phyloP scores from a whole-genome alignment of 805 yeast genomes.

The Candida maris region DNA sequence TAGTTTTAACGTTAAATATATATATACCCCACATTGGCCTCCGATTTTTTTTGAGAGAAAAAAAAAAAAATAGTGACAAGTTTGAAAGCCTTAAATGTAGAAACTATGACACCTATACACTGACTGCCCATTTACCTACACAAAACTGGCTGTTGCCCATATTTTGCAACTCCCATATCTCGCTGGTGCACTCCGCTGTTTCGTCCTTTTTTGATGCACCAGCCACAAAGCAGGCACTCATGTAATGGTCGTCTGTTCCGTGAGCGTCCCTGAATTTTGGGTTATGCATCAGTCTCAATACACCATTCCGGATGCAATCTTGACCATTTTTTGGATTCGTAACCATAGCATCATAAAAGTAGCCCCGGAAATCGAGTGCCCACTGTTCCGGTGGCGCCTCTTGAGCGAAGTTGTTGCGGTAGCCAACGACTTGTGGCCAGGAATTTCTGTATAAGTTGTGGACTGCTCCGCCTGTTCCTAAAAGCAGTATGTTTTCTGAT shows the following conservation, averaged over 20 bases:
- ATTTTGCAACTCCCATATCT: constrained; percentile 9
- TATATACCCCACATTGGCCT: too few species aligned
- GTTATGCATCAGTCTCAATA: constrained; percentile 8
- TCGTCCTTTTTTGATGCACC: constrained; percentile 6
- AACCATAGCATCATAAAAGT: constrained; percentile 8
- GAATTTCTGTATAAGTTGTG: constrained; percentile 9
- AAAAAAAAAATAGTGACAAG: too few species aligned
- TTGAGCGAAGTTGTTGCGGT: constrained; percentile 9
- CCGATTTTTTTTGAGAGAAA: too few species aligned
- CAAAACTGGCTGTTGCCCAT: constrained; percentile 10
- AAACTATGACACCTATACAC: neutral
- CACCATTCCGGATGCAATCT: constrained; percentile 4
- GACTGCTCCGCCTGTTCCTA: constrained; percentile 10
- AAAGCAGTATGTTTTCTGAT: constrained; percentile 5
- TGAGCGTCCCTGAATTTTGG: constrained; percentile 9
- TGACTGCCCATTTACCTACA: constrained; percentile 5
- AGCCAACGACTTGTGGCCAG: constrained; percentile 8
- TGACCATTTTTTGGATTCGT: constrained; percentile 4
- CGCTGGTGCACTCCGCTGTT: constrained; percentile 6
- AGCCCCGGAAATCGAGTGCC: constrained; percentile 8
- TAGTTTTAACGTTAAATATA: too few species aligned
- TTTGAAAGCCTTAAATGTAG: too few species aligned
- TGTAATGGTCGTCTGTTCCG: constrained; percentile 10
- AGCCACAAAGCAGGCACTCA: constrained; percentile 11
- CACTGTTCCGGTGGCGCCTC: constrained; percentile 9